Percentiles rank a stretch among this genome's conserved stretches.
Conservation (phyloP, 73 alveolate genomes). For the Tetrahymena borealis region DNA sequence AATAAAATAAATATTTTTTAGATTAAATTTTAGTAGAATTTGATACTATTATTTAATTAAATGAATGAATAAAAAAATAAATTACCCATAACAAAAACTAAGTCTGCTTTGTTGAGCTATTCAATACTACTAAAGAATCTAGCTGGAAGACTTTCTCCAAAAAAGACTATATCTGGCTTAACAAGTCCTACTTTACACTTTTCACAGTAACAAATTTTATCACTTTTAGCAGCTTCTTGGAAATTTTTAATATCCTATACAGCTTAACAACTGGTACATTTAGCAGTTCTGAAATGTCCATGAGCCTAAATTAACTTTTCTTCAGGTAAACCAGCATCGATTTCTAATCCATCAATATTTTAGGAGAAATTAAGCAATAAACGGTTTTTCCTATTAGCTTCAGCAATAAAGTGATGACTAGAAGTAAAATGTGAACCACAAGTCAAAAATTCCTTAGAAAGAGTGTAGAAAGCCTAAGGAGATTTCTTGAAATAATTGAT, state of each 20-base stretch:
- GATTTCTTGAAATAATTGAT: conserved; percentile 51
- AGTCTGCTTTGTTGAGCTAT: conserved; percentile 22
- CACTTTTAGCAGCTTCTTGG: conserved; percentile 24
- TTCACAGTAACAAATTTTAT: conserved; percentile 19
- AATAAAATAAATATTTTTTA: no score
- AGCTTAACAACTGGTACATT: conserved; percentile 40
- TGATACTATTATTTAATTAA: neutral
- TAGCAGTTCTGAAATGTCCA: conserved; percentile 52
- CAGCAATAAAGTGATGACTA: conserved; percentile 44
- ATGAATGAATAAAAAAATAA: no score
- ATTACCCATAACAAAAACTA: conserved; percentile 49
- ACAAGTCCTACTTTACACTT: conserved; percentile 27
- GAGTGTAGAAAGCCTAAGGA: conserved; percentile 65
- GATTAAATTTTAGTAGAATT: no score
- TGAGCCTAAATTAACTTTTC: conserved; percentile 63
- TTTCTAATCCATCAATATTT: conserved; percentile 77
- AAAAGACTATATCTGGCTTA: conserved; percentile 62
- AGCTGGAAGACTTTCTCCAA: conserved; percentile 61
- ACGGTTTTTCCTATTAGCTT: conserved; percentile 31
- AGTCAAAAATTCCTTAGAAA: conserved; percentile 36
- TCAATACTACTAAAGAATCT: neutral
- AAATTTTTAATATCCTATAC: conserved; percentile 12
- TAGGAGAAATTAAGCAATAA: conserved; percentile 51
- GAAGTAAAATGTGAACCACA: conserved; percentile 44
- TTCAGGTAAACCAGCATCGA: conserved; percentile 58